Evolutionary conservation across 208 protist genomes (phyloP), one percentile per base, ranked within the genome.

Genomic region (Novymonas esmeraldas): DNA sequence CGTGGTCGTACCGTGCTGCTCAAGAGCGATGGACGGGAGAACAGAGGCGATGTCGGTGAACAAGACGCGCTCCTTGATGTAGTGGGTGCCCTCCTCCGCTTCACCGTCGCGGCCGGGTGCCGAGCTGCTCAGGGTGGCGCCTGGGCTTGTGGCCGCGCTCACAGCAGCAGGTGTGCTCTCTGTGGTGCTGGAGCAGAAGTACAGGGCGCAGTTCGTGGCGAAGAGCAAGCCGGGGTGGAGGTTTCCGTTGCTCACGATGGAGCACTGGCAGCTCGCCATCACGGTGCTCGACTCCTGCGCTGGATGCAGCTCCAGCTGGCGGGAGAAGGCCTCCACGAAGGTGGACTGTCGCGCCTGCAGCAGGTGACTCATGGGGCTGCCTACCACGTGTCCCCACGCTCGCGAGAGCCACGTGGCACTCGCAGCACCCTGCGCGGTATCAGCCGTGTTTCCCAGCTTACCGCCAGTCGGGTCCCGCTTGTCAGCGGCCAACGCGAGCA

Each of bases 11-110:
- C 50, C 55, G 18, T 67, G n/a, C 24, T 58, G 45, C 39, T 73
- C 68, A 41, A 91, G 65, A 7, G 52, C 55, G 20, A 91, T 68
- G 36, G 85, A 91, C 7, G 81, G 79, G 38, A 91, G 74, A 31
- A 91, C 41, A 6, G 81, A 77, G 22, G 81, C 81, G 42, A 87
- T 50, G 45, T 84, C 70, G 1, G 61, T 62, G 56, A 87, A 76
- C 31, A 64, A 52, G 18, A 91, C 51, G 28, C 64, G 68, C 26
- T 87, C 81, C 55, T 85, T 85, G 36, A 91, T 82, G 26, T 68
- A 31, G 45, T 82, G 76, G 24, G 39, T 3, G 3, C 59, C 76
- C 26, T 72, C 76, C 42, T 59, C 44, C 13, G 42, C 44, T 11
- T 31, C 26, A 5, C 24, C 36, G 38, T 20, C 46, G 16, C 14